Conservation (phyloP, 495 filamentous ascomycete species). For the Baudoinia panamericana region DNA sequence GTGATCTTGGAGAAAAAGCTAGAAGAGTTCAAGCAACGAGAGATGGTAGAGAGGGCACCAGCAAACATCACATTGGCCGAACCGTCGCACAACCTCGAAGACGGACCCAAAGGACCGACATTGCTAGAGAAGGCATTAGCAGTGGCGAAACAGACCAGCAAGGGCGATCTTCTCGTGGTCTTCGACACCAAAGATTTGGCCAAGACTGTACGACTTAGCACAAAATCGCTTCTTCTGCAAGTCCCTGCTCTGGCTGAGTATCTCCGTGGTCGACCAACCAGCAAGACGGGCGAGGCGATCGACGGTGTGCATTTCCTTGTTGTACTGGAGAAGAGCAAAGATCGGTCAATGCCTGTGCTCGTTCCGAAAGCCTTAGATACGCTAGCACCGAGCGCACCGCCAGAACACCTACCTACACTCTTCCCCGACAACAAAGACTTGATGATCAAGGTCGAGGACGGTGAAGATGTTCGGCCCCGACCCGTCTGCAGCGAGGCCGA, state of each 20-base stretch:
- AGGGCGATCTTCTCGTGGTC: not conserved
- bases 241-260: too few species aligned
- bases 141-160: not conserved
- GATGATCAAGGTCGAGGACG: conserved; percentile 6
- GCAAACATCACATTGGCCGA: not conserved
- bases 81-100: too few species aligned
- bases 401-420: too few species aligned
- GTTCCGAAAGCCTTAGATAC: not conserved
- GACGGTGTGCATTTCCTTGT: not conserved
- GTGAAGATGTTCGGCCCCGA: not conserved
- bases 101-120: not conserved
- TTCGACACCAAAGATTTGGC: not conserved
- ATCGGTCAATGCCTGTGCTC: too few species aligned
- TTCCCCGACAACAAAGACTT: conserved; percentile 6
- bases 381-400: too few species aligned
- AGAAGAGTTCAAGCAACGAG: too few species aligned
- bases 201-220: not conserved
- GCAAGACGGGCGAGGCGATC: too few species aligned
- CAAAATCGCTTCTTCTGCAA: not conserved
- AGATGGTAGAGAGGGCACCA: too few species aligned
- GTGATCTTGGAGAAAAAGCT: too few species aligned
- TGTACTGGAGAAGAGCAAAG: not conserved
- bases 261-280: too few species aligned
- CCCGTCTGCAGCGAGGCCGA: not conserved
- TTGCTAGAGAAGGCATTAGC: conserved; percentile 1